These are phyloP conservation scores for Schizochytrium sp. DNA, from an alignment of 108 stramenopile species.

Conservation along the genomic window DNA sequence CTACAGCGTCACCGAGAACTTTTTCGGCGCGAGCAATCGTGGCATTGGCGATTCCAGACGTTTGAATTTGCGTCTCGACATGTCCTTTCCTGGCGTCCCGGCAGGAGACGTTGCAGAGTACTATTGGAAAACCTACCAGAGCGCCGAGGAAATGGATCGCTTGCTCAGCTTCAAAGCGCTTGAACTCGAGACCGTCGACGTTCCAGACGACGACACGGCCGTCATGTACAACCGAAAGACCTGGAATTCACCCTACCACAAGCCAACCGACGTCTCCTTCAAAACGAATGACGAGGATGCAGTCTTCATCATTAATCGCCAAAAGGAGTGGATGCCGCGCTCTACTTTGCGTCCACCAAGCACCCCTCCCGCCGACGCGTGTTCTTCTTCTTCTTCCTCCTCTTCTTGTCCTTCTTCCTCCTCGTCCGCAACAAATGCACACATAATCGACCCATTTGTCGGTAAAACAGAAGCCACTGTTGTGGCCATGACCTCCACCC, in stretches of 20 bases:
- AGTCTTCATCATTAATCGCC: neutral
- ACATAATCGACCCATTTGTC: neutral
- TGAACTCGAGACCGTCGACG: neutral
- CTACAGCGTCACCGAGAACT: neutral
- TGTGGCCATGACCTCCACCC: neutral
- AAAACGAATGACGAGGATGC: neutral
- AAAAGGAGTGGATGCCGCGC: neutral
- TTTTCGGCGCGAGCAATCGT: neutral
- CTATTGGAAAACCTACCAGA: conserved; percentile 7
- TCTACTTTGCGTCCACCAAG: neutral
- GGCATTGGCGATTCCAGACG: neutral
- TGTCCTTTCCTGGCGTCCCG: neutral
- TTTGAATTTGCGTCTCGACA: neutral
- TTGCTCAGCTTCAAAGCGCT: neutral
- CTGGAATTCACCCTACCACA: neutral
- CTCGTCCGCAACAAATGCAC: neutral
- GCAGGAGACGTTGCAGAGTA: neutral
- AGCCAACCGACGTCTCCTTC: neutral
- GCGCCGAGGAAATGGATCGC: neutral
- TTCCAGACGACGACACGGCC: neutral
- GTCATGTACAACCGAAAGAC: conserved; percentile 15
- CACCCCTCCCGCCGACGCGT: neutral
- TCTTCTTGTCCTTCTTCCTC: neutral
- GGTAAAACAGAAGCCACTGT: neutral
- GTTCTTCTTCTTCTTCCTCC: neutral